Conservation (phyloP, 2,329 filamentous ascomycete species). For the Pyricularia grisea region DNA sequence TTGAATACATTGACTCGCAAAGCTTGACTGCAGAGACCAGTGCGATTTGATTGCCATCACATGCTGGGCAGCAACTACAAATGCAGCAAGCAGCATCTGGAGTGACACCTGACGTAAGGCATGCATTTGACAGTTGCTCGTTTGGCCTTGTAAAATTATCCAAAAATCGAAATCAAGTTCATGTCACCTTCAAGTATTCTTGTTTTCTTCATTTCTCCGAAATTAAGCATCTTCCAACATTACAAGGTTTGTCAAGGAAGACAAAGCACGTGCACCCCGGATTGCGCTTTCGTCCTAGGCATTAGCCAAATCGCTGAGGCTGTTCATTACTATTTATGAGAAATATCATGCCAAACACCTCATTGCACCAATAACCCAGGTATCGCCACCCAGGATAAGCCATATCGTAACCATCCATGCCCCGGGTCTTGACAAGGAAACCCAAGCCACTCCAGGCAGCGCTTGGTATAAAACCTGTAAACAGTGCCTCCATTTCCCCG, state of each 20-base stretch:
- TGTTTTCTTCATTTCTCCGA: background rate
- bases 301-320: background rate
- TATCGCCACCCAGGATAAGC: conserved; percentile 1
- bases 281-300: background rate
- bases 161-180: too few relatives aligned
- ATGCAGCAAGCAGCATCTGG: too few relatives aligned
- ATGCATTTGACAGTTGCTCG: too few relatives aligned
- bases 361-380: background rate
- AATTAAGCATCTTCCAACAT: background rate
- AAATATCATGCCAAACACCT: conserved; percentile 1
- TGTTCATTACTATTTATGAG: conserved; percentile 1
- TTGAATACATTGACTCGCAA: too few relatives aligned
- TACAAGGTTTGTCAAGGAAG: background rate
- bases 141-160: too few relatives aligned
- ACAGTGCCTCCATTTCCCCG: background rate
- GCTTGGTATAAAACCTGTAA: background rate
- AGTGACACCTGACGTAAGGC: too few relatives aligned
- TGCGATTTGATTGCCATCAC: too few relatives aligned
- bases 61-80: too few relatives aligned
- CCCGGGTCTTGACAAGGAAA: background rate
- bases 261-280: background rate
- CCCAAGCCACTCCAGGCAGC: background rate
- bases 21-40: too few relatives aligned
- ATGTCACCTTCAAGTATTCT: background rate
- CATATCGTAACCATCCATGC: background rate